Conservation (phyloP, 2,329 filamentous ascomycete species). For the Parasarocladium wereldwijsianum region DNA sequence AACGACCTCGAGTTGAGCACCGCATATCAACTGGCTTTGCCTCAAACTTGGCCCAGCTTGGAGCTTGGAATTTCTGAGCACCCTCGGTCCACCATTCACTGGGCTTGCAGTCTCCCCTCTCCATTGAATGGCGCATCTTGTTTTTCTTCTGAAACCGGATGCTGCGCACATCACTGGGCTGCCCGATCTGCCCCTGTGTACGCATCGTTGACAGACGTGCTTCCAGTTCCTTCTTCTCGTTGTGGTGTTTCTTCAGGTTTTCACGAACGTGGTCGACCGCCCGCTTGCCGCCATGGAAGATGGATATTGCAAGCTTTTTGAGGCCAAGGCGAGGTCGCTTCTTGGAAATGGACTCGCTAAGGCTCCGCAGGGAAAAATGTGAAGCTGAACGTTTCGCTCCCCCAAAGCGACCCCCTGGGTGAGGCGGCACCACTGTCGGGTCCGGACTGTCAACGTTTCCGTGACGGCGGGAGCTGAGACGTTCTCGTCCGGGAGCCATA, state of each 20-base stretch:
- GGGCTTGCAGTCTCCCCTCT: slow-evolving; percentile 10
- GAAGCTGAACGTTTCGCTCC: slow-evolving; percentile 18
- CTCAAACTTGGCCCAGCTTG: slow-evolving; percentile 19
- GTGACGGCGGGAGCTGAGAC: slow-evolving; percentile 7
- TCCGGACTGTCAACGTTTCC: slow-evolving; percentile 8
- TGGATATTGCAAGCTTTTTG: slow-evolving; percentile 14
- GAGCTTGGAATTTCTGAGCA: slow-evolving; percentile 16
- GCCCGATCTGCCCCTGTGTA: slow-evolving; percentile 10
- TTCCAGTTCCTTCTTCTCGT: slow-evolving; percentile 13
- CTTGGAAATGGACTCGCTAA: slow-evolving; percentile 13
- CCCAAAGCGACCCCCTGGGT: slow-evolving; percentile 5
- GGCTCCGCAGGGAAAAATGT: slow-evolving; percentile 14
- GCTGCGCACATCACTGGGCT: too few relatives aligned
- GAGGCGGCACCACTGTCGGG: slow-evolving; percentile 4
- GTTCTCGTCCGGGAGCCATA: too few relatives aligned
- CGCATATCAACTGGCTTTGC: too few relatives aligned
- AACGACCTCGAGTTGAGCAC: slow-evolving; percentile 7
- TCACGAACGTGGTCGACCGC: slow-evolving; percentile 13
- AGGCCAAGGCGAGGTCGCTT: slow-evolving; percentile 15
- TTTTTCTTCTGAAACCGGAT: too few relatives aligned
- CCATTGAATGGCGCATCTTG: too few relatives aligned
- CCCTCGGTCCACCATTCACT: slow-evolving; percentile 22
- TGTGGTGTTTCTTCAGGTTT: slow-evolving; percentile 13
- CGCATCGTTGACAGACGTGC: slow-evolving; percentile 15
- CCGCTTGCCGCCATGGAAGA: slow-evolving; percentile 12